Percentiles rank a stretch among this genome's conserved stretches.
Evolutionary conservation across 306 rosid species (phyloP).

Genomic region (Medicago lupulina): DNA sequence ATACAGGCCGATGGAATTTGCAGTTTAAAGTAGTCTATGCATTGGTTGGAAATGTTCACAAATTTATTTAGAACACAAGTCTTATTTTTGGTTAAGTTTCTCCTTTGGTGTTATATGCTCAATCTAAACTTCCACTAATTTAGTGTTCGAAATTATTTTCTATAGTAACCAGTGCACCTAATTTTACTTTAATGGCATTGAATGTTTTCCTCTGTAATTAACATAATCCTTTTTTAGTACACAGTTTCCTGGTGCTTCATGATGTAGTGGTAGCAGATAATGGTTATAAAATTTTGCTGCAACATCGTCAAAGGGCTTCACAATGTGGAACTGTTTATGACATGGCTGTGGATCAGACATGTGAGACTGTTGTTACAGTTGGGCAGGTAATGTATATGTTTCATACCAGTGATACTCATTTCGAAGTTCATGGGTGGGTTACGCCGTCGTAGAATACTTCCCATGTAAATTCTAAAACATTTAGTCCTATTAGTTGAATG

Average conservation of each 20-base stretch:
- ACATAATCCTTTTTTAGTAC: conserved; percentile 41
- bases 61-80: background rate
- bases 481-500: conserved; percentile 24
- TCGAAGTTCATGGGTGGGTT: conserved; percentile 37
- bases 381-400: conserved; percentile 67
- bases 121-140: conserved; percentile 25
- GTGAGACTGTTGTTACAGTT: conserved; percentile 67
- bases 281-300: conserved; percentile 53
- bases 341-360: conserved; percentile 69
- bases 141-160: conserved; percentile 20
- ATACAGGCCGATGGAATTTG: conserved; percentile 15
- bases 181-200: conserved; percentile 27
- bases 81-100: conserved; percentile 19
- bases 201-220: conserved; percentile 36
- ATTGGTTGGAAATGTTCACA: conserved; percentile 11
- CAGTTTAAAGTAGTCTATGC: background rate
- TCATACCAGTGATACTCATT: conserved; percentile 11
- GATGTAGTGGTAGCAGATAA: conserved; percentile 51
- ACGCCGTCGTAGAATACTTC: conserved; percentile 27
- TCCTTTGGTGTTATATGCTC: conserved; percentile 17
- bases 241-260: conserved; percentile 72
- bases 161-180: conserved; percentile 2
- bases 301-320: conserved; percentile 64
- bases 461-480: conserved; percentile 32
- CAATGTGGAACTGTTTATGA: conserved; percentile 69